phyloP scores from a whole-genome alignment of 2,329 filamentous ascomycete genomes.

The Fonsecaea monophora region DNA sequence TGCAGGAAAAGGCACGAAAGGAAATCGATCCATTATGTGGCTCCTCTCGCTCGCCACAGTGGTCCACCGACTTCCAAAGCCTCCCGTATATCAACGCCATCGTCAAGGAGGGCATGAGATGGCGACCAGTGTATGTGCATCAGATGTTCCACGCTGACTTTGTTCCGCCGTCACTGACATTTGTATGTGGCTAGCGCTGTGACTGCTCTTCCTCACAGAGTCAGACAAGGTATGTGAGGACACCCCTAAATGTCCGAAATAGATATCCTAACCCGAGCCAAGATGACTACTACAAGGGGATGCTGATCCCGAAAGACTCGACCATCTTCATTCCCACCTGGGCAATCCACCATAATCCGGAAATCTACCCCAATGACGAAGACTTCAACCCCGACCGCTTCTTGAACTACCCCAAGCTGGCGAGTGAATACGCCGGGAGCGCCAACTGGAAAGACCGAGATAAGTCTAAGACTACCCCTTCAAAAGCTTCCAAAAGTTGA shows the following conservation, averaged over 20 bases:
- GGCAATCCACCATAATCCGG: constrained; percentile 22
- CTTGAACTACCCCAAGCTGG: constrained; percentile 18
- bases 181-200: constrained; percentile 5
- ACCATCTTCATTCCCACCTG: constrained; percentile 41
- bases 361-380: constrained; percentile 8
- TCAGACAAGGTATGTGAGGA: constrained; percentile 43
- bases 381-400: constrained; percentile 22
- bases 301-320: constrained; percentile 57
- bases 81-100: constrained; percentile 49
- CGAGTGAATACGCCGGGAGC: constrained; percentile 12
- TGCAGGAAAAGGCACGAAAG: constrained; percentile 57
- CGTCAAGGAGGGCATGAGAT: constrained; percentile 52
- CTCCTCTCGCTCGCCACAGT: constrained; percentile 44
- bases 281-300: constrained; percentile 58
- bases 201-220: constrained; percentile 30
- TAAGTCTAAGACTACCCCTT: background rate
- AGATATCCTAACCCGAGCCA: background rate
- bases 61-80: constrained; percentile 43
- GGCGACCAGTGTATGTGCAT: constrained; percentile 45
- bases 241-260: background rate
- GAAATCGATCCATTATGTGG: constrained; percentile 59
- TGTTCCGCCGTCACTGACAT: no score
- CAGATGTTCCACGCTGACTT: no score
- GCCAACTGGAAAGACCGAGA: background rate
- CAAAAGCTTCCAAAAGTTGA: no score